phyloP scores from a whole-genome alignment of 805 yeast species.

The Hanseniaspora taiwanica region DNA sequence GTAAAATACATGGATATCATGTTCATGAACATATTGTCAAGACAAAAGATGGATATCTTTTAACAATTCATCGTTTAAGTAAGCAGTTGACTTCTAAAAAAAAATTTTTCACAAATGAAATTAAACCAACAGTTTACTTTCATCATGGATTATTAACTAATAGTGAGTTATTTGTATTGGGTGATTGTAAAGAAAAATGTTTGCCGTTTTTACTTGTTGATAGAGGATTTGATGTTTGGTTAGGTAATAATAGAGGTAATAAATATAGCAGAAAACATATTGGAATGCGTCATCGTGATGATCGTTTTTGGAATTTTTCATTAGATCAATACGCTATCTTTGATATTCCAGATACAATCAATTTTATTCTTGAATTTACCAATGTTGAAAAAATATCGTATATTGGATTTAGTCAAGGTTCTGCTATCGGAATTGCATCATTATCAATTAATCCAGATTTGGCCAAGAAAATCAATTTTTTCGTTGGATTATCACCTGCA shows the following conservation, averaged over 20 bases:
- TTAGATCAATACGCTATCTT: constrained; percentile 73
- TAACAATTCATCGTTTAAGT: constrained; percentile 49
- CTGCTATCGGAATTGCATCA: constrained; percentile 76
- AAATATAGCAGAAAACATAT: constrained; percentile 40
- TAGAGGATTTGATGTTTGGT: constrained; percentile 85
- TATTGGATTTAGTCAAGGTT: constrained; percentile 78
- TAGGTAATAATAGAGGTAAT: constrained; percentile 87
- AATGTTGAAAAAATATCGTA: constrained; percentile 34
- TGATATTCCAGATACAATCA: constrained; percentile 68
- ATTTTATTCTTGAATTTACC: constrained; percentile 50
- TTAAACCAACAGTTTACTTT: constrained; percentile 40
- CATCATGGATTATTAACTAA: constrained; percentile 79
- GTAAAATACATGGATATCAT: constrained; percentile 45
- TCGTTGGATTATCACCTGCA: constrained; percentile 78
- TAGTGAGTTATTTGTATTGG: constrained; percentile 43
- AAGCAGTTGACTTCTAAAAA: constrained; percentile 1
- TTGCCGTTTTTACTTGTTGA: constrained; percentile 70
- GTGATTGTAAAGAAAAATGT: constrained; percentile 31
- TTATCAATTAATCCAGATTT: constrained; percentile 45
- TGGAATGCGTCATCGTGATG: constrained; percentile 14
- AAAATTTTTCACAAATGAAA: too few species aligned
- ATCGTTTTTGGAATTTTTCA: constrained; percentile 68
- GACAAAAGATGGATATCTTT: constrained; percentile 56
- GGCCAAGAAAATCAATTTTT: constrained; percentile 33
- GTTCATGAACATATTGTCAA: constrained; percentile 54